Evolutionary conservation across 805 yeast species (phyloP), one percentile per base, ranked within the genome.

Genomic region (Suhomyces pyralidae): DNA sequence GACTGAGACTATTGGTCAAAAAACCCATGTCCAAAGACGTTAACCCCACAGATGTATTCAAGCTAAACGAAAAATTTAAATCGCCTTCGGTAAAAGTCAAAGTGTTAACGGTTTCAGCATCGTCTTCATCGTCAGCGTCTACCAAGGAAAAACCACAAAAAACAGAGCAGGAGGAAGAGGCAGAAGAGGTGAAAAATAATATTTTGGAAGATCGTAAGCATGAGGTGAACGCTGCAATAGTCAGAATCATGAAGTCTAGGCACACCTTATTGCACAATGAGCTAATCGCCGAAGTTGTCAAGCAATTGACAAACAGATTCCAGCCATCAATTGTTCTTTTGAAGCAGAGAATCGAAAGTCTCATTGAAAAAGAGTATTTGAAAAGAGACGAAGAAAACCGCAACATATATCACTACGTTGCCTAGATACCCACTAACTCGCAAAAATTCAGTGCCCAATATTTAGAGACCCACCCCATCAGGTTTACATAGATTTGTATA

Each of bases 171-270:
- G 86, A 82, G 36, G 69, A 72, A 14, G 88, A 84, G 58, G 68
- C 79, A 9, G 69, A 71, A 15, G 78, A 77, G 50, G 85, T 88
- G 0, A 70, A 84, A 64, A 77, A 77, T n/a, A 70, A 75, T 36
- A 74, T 90, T 28, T 78, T 79, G 40, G 85, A 81, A 58, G 83
- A 90, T 4, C 76, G 96, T 52, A 77, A 82, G 53, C 77, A 78
- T 51, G 88, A 85, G 61, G 74, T 87, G 2, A 94, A 89, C 63
- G 96, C 97, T 1, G 94, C 96, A 0, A 80, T 91, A 51, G 96
- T 91, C 5, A 77, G 97, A 49, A 82, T 86, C n/a, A 85, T 91
- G 93, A 91, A 91, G 69, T 79, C 89, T 1, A 73, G 91, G 32
- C 85, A 83, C 58, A 68, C 76, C 0, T 59, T 86, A 51, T 73